A percentile compares a stretch with the other conserved stretches of the same genome.
Evolutionary conservation across 2,329 filamentous ascomycete genomes (phyloP).

Genomic region (Penicillium sclerotiorum): DNA sequence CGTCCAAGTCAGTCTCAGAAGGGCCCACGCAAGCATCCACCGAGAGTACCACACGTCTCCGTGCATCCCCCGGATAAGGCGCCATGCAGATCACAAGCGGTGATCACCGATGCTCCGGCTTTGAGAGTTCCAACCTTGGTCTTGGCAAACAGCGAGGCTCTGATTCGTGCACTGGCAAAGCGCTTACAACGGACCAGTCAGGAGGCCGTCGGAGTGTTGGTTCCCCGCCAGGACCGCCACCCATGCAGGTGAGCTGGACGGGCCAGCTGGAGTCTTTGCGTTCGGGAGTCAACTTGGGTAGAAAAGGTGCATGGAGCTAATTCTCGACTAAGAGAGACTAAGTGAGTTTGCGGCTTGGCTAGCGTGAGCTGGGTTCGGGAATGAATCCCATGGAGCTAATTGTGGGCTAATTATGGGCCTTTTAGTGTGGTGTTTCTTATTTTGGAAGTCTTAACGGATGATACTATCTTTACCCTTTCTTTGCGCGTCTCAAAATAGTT

Average conservation of each 20-base stretch:
- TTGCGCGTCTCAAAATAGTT: conserved; percentile 18
- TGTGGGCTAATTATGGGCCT: conserved; percentile 23
- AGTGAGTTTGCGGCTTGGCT: background rate
- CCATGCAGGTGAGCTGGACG: conserved; percentile 3
- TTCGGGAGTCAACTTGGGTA: too few relatives aligned
- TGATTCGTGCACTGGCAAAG: conserved; percentile 3
- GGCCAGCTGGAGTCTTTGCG: too few relatives aligned
- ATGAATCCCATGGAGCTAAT: conserved; percentile 5
- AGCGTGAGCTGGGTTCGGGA: conserved; percentile 12
- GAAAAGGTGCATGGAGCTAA: background rate
- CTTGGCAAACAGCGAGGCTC: background rate
- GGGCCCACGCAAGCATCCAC: background rate
- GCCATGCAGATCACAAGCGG: conserved; percentile 7
- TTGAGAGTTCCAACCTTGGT: background rate
- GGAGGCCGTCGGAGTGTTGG: conserved; percentile 13
- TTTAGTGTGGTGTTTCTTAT: conserved; percentile 14
- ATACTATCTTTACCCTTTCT: conserved; percentile 22
- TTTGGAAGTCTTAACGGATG: conserved; percentile 26
- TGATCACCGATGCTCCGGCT: conserved; percentile 1
- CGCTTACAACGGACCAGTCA: conserved; percentile 18
- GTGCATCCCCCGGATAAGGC: background rate
- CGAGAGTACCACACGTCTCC: background rate
- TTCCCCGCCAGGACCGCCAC: conserved; percentile 2
- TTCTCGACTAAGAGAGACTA: background rate
- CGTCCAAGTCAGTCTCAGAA: too few relatives aligned